phyloP scores from a whole-genome alignment of 495 filamentous ascomycete genomes.

The Aspergillus bertholletiae region DNA sequence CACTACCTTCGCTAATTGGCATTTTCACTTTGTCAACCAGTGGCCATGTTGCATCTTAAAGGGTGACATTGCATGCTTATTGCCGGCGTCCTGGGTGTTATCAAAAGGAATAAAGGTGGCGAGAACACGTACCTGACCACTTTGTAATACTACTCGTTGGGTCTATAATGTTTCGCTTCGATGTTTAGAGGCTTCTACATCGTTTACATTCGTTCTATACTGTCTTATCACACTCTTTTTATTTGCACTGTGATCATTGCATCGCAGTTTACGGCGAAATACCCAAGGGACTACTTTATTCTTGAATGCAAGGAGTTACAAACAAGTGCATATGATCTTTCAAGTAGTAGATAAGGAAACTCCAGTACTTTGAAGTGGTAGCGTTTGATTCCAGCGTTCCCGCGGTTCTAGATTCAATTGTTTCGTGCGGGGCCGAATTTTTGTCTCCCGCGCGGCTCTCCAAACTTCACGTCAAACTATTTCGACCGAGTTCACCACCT shows the following conservation, averaged over 20 bases:
- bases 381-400: not conserved
- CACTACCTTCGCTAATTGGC: constrained; percentile 18
- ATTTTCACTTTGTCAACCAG: constrained; percentile 9
- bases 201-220: constrained; percentile 1
- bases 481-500: too few species aligned
- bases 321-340: not conserved
- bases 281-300: constrained; percentile 13
- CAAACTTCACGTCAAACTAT: not conserved
- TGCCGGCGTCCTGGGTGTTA: constrained; percentile 28
- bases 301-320: constrained; percentile 10
- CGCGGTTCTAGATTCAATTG: not conserved
- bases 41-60: constrained; percentile 7
- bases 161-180: constrained; percentile 6
- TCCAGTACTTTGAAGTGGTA: not conserved
- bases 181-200: constrained; percentile 6
- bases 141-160: constrained; percentile 24
- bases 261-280: constrained; percentile 12
- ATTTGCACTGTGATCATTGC: constrained; percentile 12
- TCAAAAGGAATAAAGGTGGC: constrained; percentile 21
- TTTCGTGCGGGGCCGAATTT: not conserved
- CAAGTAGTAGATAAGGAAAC: not conserved
- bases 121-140: constrained; percentile 19
- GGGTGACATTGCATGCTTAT: constrained; percentile 20
- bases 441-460: not conserved
- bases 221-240: constrained; percentile 17